Evolutionary conservation across 768 basidiomycete species (phyloP).

Genomic region (Tylopilus rubrobrunneus): DNA sequence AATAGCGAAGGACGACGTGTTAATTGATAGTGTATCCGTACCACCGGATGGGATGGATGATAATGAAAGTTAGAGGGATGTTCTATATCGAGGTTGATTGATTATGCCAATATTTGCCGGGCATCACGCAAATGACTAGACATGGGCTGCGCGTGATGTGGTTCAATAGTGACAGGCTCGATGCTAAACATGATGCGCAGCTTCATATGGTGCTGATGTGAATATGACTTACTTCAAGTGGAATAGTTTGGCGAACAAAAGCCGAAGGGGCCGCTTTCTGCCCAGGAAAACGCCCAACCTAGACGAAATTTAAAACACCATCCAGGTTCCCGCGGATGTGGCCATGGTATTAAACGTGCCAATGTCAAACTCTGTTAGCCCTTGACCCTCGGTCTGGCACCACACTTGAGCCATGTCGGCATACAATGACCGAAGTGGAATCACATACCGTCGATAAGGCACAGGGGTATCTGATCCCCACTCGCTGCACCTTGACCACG

Average conservation of each 20-base stretch:
- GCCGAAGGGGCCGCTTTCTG: background rate
- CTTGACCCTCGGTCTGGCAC: background rate
- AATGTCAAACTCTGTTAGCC: background rate
- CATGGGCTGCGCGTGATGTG: background rate
- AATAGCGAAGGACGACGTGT: background rate
- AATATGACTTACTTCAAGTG: conserved; percentile 1
- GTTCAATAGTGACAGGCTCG: background rate
- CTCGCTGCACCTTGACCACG: background rate
- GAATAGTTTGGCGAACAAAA: background rate
- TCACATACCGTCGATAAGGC: conserved; percentile 1
- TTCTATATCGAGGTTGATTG: conserved; percentile 11
- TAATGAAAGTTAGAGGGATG: background rate
- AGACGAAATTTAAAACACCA: too few species aligned
- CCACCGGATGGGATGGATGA: background rate
- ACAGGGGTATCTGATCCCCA: background rate
- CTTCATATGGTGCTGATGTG: background rate
- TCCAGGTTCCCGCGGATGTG: background rate
- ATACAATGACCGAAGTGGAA: background rate
- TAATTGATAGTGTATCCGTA: conserved; percentile 1
- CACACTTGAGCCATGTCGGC: background rate
- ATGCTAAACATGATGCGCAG: background rate
- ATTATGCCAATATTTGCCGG: background rate
- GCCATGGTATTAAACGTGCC: background rate
- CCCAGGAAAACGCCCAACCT: background rate
- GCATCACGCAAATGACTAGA: conserved; percentile 1